A percentile compares a stretch with the other conserved stretches of the same genome.
phyloP scores from a whole-genome alignment of 192 early-diverging fungal genomes.

The Nowakowskiella sp. region DNA sequence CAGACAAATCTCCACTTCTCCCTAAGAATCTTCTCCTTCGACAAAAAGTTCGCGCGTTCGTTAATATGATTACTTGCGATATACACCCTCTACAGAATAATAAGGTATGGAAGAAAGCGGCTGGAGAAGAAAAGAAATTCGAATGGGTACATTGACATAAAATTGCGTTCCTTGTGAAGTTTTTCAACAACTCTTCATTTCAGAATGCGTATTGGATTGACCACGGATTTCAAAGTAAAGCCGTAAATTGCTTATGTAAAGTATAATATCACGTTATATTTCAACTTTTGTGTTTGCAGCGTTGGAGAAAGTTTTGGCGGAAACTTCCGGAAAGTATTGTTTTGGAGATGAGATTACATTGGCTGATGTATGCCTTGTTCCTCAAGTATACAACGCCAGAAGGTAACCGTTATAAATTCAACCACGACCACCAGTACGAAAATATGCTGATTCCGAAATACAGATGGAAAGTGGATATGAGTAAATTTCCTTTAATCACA shows the following conservation, averaged over 20 bases:
- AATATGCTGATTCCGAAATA: background rate
- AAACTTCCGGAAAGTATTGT: constrained; percentile 63
- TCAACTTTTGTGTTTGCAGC: constrained; percentile 40
- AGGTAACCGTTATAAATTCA: too few relatives aligned
- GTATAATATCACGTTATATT: constrained; percentile 47
- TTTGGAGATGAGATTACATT: constrained; percentile 74
- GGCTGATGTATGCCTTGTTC: constrained; percentile 73
- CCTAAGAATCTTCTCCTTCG: constrained; percentile 60
- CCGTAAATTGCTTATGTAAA: constrained; percentile 17
- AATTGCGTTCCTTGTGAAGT: background rate
- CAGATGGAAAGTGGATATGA: constrained; percentile 64
- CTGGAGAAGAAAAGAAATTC: constrained; percentile 38
- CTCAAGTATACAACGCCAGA: constrained; percentile 70
- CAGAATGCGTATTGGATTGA: background rate
- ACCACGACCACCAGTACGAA: background rate
- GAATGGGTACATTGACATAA: background rate
- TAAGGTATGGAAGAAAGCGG: constrained; percentile 54
- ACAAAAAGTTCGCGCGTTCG: constrained; percentile 65
- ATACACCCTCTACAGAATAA: constrained; percentile 87
- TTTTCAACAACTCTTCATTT: background rate
- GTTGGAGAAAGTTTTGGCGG: constrained; percentile 58
- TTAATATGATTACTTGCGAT: constrained; percentile 65
- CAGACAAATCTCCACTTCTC: constrained; percentile 53
- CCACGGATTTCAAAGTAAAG: background rate
- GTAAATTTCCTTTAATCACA: constrained; percentile 55